Percentiles rank a stretch among this genome's conserved stretches.
phyloP scores from a whole-genome alignment of 2,329 filamentous ascomycete species.

The Pseudogymnoascus sp. region DNA sequence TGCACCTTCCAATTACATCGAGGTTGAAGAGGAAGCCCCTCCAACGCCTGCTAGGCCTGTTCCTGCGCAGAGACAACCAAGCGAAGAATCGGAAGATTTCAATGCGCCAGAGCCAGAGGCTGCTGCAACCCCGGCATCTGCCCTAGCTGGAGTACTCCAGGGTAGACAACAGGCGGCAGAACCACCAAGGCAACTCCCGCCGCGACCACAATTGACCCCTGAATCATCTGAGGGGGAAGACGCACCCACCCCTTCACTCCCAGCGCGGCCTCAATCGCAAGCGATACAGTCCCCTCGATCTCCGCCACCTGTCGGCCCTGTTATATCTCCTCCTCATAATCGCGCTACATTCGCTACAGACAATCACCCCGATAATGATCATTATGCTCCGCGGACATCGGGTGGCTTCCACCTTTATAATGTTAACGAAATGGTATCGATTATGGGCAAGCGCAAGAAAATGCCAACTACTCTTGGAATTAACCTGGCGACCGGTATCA shows the following conservation, averaged over 20 bases:
- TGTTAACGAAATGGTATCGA: constrained; percentile 94
- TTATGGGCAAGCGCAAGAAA: constrained; percentile 95
- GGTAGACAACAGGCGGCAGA: constrained; percentile 23
- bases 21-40: constrained; percentile 40
- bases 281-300: constrained; percentile 31
- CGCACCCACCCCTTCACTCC: constrained; percentile 50
- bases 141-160: constrained; percentile 49
- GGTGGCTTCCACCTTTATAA: constrained; percentile 92
- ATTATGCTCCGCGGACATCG: constrained; percentile 45
- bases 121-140: constrained; percentile 29
- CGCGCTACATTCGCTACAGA: constrained; percentile 32
- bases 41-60: constrained; percentile 21
- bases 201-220: constrained; percentile 49
- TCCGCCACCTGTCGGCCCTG: constrained; percentile 35
- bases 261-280: constrained; percentile 51
- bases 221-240: constrained; percentile 62
- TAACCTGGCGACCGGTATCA: constrained; percentile 77
- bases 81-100: constrained; percentile 6
- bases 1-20: constrained; percentile 92
- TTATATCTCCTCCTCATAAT: constrained; percentile 47
- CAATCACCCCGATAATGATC: constrained; percentile 34
- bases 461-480: constrained; percentile 97
- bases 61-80: constrained; percentile 2
- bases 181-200: constrained; percentile 41
- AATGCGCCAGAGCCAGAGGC: constrained; percentile 1